Evolutionary conservation across 163 green algal genomes (phyloP), one percentile per base, ranked within the genome.

Genomic region (Scenedesmus sp.): DNA sequence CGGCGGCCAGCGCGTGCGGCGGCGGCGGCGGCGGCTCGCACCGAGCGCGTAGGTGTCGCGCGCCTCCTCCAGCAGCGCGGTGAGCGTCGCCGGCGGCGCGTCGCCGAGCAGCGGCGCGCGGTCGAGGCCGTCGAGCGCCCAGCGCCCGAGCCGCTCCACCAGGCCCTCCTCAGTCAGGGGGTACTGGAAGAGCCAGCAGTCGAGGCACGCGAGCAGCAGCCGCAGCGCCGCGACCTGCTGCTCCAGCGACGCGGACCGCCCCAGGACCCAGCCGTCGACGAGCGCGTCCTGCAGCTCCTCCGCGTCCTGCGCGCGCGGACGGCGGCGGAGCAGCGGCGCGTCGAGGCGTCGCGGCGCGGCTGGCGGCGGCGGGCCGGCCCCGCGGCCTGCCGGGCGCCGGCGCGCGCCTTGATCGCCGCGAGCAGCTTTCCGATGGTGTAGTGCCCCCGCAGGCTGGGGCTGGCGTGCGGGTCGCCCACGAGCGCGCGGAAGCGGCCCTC

Each of bases 1-100:
- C 18, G 15, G 53, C 53, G 15, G 18, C 53, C 18, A 7, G 22
- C 13, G 53, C 22, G 22, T 31, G 53, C 53, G 11, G 53, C 53
- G 4, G 53, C 53, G 28, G 28, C 64, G 22, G 48, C 22, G 20
- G 2, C 22, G 51, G 47, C 56, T 63, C 26, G 4, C 56, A 85
- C 83, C 84, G 29, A 77, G 76, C 20, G 88, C 84, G 64, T 91
- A 92, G 33, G 82, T 81, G 18, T 69, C 44, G 33, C 77, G 81
- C 4, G 82, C 84, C 75, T 91, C 86, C 36, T 60, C 34, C 53
- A 88, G 80, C 60, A 88, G 11, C 1, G 48, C 62, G 18, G 78
- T 31, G 20, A 83, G 63, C 10, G 26, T 58, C 13, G 15, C 24
- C 2, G 60, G 65, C 42, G 39, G 22, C 28, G 11, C 33, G 22